Evolutionary conservation across 1,139 yeast genomes (phyloP), one percentile per base, ranked within the genome.

Genomic region (Yamadazyma pseudoaaseri): DNA sequence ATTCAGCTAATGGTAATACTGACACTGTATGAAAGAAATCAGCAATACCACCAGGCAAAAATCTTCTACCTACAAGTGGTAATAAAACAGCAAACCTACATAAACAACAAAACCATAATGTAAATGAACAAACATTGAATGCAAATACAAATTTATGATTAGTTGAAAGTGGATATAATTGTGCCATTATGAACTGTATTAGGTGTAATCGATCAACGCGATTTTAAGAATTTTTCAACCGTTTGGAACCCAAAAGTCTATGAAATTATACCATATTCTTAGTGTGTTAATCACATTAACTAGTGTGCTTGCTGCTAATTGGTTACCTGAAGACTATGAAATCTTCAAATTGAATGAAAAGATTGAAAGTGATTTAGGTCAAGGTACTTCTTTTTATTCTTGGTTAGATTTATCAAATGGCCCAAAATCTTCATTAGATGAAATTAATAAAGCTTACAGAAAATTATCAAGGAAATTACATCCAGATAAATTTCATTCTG

Each of bases 381-480:
- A 50, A 11, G 76, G 73, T 13, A 63, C 73, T 26, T 73, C 84
- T 23, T 86, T 90, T 54, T 90, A 90, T 64, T 62, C 76, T 29
- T 81, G 86, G 73, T 60, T 85, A 33, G 74, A 71, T 13, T 58
- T 84, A 21, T 48, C 61, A 16, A 55, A 63, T 2, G 79, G 79
- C 0, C 71, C 79, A 2, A 70, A 72, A 40, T 70, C 95, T 5
- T 60, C 76, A 1, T 52, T 64, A 29, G 78, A 74, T 31, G 85
- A 86, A 43, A 84, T 94, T 41, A 72, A 73, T 38, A 81, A 79
- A 51, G 92, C 95, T 14, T 79, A 86, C 62, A 77, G 87, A 52
- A 79, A 77, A 45, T 56, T 82, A 28, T 81, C 95, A 3, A 71
- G 85, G 35, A 70, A 68, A 38, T 67, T 85, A 45, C 97, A 90